Percentiles rank a stretch among this genome's conserved stretches.
Conservation (phyloP, 2,329 filamentous ascomycete genomes). For the Triangularia setosa region DNA sequence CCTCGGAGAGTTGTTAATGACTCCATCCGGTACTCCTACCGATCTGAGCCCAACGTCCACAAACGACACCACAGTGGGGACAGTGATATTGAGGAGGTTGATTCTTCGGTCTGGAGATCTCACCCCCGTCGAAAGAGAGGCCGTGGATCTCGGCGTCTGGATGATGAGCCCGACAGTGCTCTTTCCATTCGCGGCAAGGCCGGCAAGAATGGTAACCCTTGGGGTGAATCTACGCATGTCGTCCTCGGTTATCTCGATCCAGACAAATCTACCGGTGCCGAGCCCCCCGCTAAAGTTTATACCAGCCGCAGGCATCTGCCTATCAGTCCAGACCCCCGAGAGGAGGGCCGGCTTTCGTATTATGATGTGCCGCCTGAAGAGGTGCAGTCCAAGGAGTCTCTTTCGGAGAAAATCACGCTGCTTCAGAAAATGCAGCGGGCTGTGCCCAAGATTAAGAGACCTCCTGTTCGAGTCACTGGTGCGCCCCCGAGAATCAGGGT, state of each 20-base stretch:
- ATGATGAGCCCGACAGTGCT: neutral
- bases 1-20: neutral
- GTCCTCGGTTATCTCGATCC: neutral
- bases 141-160: neutral
- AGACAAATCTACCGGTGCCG: neutral
- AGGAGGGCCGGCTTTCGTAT: slow-evolving; percentile 19
- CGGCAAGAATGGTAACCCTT: neutral
- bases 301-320: neutral
- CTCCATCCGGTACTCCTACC: neutral
- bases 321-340: neutral
- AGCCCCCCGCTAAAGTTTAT: neutral
- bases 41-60: neutral
- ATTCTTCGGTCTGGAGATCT: neutral
- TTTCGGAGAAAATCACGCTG: neutral
- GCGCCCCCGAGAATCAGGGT: neutral
- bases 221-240: neutral
- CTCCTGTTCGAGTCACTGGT: neutral
- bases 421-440: neutral
- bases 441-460: neutral
- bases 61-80: neutral
- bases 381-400: neutral
- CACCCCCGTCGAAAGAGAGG: neutral
- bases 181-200: neutral
- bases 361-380: slow-evolving; percentile 9
- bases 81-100: neutral